Base-by-base conservation (phyloP, 371 early-diverging fungal species). In the Thermomucor indicae-seudaticae region DNA sequence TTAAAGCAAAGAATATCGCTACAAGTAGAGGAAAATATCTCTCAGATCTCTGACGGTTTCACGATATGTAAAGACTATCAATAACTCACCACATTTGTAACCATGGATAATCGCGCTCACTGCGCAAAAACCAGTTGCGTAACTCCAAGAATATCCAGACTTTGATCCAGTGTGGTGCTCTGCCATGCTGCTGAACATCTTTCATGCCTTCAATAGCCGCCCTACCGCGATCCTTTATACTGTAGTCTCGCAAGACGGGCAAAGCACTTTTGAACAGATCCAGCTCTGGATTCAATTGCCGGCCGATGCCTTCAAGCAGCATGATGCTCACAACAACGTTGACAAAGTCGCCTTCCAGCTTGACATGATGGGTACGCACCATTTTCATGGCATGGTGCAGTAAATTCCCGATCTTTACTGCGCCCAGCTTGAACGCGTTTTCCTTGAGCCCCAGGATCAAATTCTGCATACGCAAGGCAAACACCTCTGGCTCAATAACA, bases 261-360 rank as follows among this genome's bases (percentile, higher is more conserved):
- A 92, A 51, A 0, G 92, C 86, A 11, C 74, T 88, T 47, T 88
- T 85, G 56, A 96, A 79, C 31, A 98, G 70, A 64, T 98, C 97
- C 28, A 95, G 67, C n/a, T 91, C 85, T 1, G 93, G 93, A 58
- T 94, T 88, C 48, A 98, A 62, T 47, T 85, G 84, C 27, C 94
- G 66, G 2, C 97, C 98, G 50, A 97, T 88, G 0, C 98, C 98
- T 67, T 98, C 98, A 10, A 96, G 60, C 38, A 96, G 69, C 73
- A 95, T 78, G 56, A 93, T 87, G 12, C 90, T 84, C 30, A 98
- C 88, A 6, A 90, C 84, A 1, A 96, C 84, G 65, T 95, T 96
- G 27, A 89, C 85, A 76, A 94, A 98, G 46, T 93, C 95, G 0
- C 93, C 92, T 54, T 96, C 97, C 43, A 97, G 69, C 43, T 86